Conservation (phyloP, 495 filamentous ascomycete species). For the Xylaria acuta region DNA sequence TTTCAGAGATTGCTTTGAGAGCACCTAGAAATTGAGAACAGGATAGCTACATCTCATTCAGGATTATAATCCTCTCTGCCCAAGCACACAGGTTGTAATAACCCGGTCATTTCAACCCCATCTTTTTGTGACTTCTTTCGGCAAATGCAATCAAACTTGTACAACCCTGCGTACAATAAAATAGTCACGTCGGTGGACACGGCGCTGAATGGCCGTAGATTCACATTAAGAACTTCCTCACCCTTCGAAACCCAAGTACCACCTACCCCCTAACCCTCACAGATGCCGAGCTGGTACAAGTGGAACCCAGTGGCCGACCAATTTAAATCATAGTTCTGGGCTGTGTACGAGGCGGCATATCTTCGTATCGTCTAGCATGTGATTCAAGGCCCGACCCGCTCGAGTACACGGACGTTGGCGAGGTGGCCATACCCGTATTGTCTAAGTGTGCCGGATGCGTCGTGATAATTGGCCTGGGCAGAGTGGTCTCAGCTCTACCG, state of each 20-base stretch:
- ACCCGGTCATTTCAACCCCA: slow-evolving; percentile 7
- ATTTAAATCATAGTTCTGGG: slow-evolving; percentile 53
- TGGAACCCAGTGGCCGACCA: background rate
- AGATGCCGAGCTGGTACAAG: background rate
- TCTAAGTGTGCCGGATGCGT: slow-evolving; percentile 1
- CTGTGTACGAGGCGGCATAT: slow-evolving; percentile 50
- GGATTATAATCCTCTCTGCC: background rate
- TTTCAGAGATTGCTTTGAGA: slow-evolving; percentile 3
- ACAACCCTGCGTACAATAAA: slow-evolving; percentile 1
- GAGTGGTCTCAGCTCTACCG: slow-evolving; percentile 22
- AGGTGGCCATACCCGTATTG: slow-evolving; percentile 10
- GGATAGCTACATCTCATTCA: background rate
- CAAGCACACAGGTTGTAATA: background rate
- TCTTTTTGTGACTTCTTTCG: background rate
- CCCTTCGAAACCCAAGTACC: background rate
- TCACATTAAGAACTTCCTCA: background rate
- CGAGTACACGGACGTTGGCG: slow-evolving; percentile 32
- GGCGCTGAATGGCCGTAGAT: background rate
- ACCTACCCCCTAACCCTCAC: background rate
- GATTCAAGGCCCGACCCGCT: slow-evolving; percentile 44
- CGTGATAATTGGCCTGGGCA: slow-evolving; percentile 32
- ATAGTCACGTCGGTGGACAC: background rate
- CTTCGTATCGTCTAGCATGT: slow-evolving; percentile 53
- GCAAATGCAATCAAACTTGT: slow-evolving; percentile 39
- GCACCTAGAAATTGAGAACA: background rate